These are phyloP conservation scores for Buxus sempervirens DNA, from an alignment of 164 flowering plant genomes.

Conservation along the genomic window DNA sequence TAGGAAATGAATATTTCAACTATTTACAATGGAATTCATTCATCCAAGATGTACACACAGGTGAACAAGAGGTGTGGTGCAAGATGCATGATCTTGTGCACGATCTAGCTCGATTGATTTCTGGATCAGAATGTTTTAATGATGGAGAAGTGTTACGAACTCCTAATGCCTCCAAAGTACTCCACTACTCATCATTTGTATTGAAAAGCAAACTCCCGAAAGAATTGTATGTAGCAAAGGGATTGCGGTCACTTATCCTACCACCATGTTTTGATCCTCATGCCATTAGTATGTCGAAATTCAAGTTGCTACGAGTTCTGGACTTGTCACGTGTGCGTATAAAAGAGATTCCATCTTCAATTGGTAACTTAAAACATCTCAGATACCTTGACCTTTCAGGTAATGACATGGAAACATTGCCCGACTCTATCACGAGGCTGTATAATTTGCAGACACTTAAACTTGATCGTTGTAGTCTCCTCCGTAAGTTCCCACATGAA, in stretches of 20 bases:
- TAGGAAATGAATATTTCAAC: conserved; percentile 12
- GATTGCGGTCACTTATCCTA: no score
- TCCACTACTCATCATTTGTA: background rate
- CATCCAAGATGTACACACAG: background rate
- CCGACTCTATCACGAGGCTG: background rate
- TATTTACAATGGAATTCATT: conserved; percentile 13
- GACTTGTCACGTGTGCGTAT: background rate
- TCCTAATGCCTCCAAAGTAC: background rate
- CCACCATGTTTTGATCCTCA: no score
- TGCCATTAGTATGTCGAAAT: no score
- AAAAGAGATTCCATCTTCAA: background rate
- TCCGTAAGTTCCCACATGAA: background rate
- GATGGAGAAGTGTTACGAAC: no score
- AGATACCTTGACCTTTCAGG: background rate
- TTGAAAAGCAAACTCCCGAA: no score
- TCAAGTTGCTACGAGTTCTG: background rate
- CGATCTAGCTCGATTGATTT: conserved; percentile 4
- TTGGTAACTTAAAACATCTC: background rate
- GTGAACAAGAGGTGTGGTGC: background rate
- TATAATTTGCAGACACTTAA: background rate
- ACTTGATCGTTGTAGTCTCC: background rate
- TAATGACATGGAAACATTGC: background rate
- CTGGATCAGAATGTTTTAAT: background rate
- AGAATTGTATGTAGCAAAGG: no score
- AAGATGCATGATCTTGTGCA: conserved; percentile 12